A percentile compares a stretch with the other conserved stretches of the same genome.
Evolutionary conservation across 768 basidiomycete genomes (phyloP).

Genomic region (Cantharellus anzutake): DNA sequence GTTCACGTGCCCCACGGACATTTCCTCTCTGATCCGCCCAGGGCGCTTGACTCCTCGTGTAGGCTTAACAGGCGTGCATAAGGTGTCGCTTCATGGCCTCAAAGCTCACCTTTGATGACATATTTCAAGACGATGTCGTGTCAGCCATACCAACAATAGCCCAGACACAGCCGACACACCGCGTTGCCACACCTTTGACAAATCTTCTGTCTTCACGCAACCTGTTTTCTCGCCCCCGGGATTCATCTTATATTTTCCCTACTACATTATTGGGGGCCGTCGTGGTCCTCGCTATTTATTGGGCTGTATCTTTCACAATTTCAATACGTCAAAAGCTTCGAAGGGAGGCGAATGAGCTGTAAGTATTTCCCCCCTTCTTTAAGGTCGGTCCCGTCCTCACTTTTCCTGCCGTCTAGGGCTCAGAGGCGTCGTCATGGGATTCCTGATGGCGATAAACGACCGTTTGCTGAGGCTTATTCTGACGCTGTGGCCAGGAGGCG

Average conservation of each 20-base stretch:
- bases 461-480: conserved; percentile 77
- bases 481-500: conserved; percentile 24
- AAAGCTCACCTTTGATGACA: no score
- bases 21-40: no score
- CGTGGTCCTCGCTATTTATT: background rate
- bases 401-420: conserved; percentile 3
- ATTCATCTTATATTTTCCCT: background rate
- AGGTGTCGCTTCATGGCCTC: no score
- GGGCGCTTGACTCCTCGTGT: no score
- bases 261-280: background rate
- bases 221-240: no score
- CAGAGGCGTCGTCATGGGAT: conserved; percentile 57
- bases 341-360: background rate
- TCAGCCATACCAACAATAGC: no score
- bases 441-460: conserved; percentile 62
- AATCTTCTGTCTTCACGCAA: no score
- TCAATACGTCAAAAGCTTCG: background rate
- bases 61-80: no score
- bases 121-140: no score
- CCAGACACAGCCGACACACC: no score
- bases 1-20: no score
- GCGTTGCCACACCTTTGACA: no score
- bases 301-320: background rate
- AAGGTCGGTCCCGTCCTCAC: background rate
- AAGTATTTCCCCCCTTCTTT: background rate